Evolutionary conservation across 2,329 filamentous ascomycete genomes (phyloP).

Genomic region (Hypoxylon sp.): DNA sequence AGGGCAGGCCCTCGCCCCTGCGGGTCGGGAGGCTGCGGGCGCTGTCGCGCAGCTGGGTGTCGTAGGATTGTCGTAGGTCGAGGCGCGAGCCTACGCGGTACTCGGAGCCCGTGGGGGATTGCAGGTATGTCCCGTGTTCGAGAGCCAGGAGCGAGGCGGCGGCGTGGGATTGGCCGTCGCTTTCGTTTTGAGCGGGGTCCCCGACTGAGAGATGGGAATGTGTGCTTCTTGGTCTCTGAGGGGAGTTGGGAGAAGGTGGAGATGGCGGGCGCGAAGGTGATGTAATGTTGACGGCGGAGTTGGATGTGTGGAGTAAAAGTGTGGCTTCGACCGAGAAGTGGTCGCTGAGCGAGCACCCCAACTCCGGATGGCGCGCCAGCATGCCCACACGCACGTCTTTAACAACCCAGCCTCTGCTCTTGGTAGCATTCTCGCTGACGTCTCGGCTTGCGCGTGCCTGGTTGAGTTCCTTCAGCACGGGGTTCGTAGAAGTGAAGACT

Average conservation of each 20-base stretch:
- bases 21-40: conserved; percentile 28
- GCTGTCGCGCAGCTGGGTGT: conserved; percentile 49
- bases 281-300: conserved; percentile 20
- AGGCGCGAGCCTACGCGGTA: conserved; percentile 42
- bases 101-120: conserved; percentile 57
- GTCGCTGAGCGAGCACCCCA: conserved; percentile 91
- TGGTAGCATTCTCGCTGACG: conserved; percentile 50
- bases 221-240: conserved; percentile 11
- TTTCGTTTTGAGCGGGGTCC: conserved; percentile 26
- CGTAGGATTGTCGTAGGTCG: conserved; percentile 54
- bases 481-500: conserved; percentile 48
- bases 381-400: conserved; percentile 81
- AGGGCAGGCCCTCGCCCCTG: conserved; percentile 57
- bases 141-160: conserved; percentile 50
- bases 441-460: conserved; percentile 38
- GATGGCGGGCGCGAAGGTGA: conserved; percentile 34
- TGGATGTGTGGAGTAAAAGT: conserved; percentile 66
- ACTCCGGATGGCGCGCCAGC: conserved; percentile 82
- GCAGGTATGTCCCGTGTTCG: conserved; percentile 59
- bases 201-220: conserved; percentile 36
- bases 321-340: conserved; percentile 94
- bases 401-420: conserved; percentile 74
- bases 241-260: conserved; percentile 15
- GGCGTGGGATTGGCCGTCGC: conserved; percentile 36
- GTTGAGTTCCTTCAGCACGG: conserved; percentile 37